Evolutionary conservation across 805 yeast genomes (phyloP), one percentile per base, ranked within the genome.

Genomic region (Phaffomyces thermotolerans): DNA sequence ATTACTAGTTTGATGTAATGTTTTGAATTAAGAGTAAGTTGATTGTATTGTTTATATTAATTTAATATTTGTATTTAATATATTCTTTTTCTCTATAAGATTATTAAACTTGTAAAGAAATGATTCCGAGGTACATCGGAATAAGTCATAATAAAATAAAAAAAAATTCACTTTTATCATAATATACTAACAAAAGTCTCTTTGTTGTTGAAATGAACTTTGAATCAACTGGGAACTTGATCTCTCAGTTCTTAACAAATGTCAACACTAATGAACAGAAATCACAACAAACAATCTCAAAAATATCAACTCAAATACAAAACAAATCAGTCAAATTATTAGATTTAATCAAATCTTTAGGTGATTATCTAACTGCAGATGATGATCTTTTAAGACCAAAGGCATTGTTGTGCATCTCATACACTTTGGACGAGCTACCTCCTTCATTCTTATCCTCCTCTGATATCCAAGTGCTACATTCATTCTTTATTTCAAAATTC

Each of bases 401-500:
- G 43, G 76, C 80, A 0, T 60, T 75, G 4, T 47, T 52, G 20
- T 75, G 77, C 41, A 54, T 77, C 8, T 54, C 78, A 1, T 58
- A 61, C 3, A 63, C 69, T 1, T 48, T 77, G 24, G 45, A 50
- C 3, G 50, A 56, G 13, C 46, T 73, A 4, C 46, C 63, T 0
- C 34, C 52, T 0, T 50, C 58, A 6, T 53, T 53, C 9, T 57
- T 77, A 20, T 53, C 59, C 13, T 57, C 63, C 8, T 68, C 69
- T 42, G 75, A 72, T 37, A 53, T 66, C 4, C 53, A 62, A 13
- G 72, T 68, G 8, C 51, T 69, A 14, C 61, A 59, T 24, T 56
- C 73, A 6, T 91, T 91, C 59, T 73, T 78, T 43, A 47, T 72
- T 14, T 78, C 79, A 15, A 83, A 91, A 51, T 60, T 87, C 20